Base-by-base conservation (phyloP, 345 rosid genomes). In the Bruguiera sexangula region DNA sequence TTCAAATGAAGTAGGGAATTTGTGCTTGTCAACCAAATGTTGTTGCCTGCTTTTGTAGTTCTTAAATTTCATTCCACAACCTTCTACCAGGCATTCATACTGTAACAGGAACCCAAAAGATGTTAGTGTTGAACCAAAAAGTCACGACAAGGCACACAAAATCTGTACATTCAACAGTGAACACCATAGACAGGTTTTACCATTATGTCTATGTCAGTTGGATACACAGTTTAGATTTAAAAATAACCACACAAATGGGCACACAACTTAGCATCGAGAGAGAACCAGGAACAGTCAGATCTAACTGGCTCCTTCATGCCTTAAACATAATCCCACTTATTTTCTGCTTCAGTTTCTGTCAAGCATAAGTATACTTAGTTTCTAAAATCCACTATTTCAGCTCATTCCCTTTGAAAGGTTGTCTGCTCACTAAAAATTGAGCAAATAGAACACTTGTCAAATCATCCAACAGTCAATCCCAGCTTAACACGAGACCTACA, bases 31-130 rank as follows among this genome's bases (percentile, higher is more conserved):
- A 34, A 87, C 74, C 64, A 94, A 81, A 82, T 91, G 98, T 50
- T 82, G 93, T 55, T 87, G 91, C 82, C 98, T 82, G 58, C 86
- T 76, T 78, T 88, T 91, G 78, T 91, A 84, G 74, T 58, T 85
- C 82, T 88, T 89, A 80, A 89, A 89, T 81, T 87, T 91, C 79
- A 86, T 56, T 59, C 83, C 93, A 68, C 97, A 94, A 60, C 96
- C 89, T 85, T 94, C 98, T 69, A 94, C 98, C 34, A 89, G 82
- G 80, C 98, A 91, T 67, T 94, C 97, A 50, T 89, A 94, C 97
- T 91, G 85, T 68, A 52, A 63, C 69, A 58, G 15, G n/a, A 61
- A 52, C 24, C 19, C 48, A 57, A 70, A 60, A 68, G 8, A 31
- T 16, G 4, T 5, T 32, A 68, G 51, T 31, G 36, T 60, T 56